Percentiles rank a stretch among this genome's conserved stretches.
Evolutionary conservation across 2,329 filamentous ascomycete genomes (phyloP).

Genomic region (Claviceps fusiformis): DNA sequence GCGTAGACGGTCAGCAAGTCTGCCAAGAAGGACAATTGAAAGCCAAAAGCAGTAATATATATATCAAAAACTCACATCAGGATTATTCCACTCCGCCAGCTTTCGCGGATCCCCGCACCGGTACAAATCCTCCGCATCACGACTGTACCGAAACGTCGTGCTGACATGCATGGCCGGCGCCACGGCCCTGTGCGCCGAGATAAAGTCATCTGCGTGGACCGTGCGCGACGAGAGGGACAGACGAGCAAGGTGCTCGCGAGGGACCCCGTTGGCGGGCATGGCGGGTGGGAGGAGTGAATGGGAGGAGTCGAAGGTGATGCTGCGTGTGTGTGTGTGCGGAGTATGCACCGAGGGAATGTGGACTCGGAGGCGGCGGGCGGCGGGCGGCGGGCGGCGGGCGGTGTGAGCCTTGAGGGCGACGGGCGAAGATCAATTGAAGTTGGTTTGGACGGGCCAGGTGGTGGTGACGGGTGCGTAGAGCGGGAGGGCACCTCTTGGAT

Average conservation of each 20-base stretch:
- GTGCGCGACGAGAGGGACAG: conserved; percentile 51
- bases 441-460: no score
- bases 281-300: background rate
- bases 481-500: no score
- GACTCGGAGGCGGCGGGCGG: no score
- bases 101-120: conserved; percentile 15
- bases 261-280: conserved; percentile 2
- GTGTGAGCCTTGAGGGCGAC: no score
- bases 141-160: conserved; percentile 75
- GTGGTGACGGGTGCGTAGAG: no score
- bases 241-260: conserved; percentile 8
- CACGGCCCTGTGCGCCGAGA: conserved; percentile 64
- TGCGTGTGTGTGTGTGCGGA: no score
- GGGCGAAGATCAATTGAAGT: no score
- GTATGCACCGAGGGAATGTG: no score
- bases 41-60: background rate
- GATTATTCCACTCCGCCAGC: conserved; percentile 38
- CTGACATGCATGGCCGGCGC: conserved; percentile 83
- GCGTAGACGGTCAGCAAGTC: no score
- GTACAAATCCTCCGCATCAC: conserved; percentile 52
- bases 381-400: no score
- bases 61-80: conserved; percentile 33
- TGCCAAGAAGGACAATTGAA: background rate
- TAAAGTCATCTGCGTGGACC: conserved; percentile 70
- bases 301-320: no score